phyloP scores from a whole-genome alignment of 192 early-diverging fungal species.

The Oehlia diaphana region DNA sequence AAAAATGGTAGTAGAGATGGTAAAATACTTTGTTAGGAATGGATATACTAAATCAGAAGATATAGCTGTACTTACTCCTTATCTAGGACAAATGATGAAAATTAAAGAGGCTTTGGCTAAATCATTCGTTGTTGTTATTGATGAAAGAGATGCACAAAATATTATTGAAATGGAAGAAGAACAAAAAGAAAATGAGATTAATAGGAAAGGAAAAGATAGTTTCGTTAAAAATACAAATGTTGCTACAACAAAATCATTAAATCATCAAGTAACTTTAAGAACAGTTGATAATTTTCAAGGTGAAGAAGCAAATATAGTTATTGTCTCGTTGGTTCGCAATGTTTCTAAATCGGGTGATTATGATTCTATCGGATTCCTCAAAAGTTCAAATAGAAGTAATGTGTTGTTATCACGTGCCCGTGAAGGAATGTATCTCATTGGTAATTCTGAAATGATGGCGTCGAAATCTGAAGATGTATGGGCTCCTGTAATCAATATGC shows the following conservation, averaged over 20 bases:
- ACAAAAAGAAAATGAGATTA: no score
- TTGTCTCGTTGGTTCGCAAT: conserved; percentile 44
- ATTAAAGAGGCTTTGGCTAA: conserved; percentile 37
- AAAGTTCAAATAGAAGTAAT: conserved; percentile 54
- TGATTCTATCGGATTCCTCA: conserved; percentile 53
- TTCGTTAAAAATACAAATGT: neutral
- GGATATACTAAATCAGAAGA: conserved; percentile 47
- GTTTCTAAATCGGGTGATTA: conserved; percentile 20
- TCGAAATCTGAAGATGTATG: conserved; percentile 33
- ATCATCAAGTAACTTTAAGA: conserved; percentile 35
- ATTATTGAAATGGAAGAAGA: conserved; percentile 30
- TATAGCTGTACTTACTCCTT: conserved; percentile 59
- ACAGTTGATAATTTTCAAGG: conserved; percentile 53
- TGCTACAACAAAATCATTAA: neutral
- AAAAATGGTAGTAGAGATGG: conserved; percentile 48
- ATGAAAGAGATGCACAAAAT: conserved; percentile 41
- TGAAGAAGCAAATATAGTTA: conserved; percentile 44
- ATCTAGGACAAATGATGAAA: conserved; percentile 52
- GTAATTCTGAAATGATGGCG: conserved; percentile 43
- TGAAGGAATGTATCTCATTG: conserved; percentile 62
- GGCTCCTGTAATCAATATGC: conserved; percentile 42
- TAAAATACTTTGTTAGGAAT: conserved; percentile 49
- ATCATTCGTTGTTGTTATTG: conserved; percentile 35
- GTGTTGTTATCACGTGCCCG: conserved; percentile 57
- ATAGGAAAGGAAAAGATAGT: neutral